Evolutionary conservation across 208 protist genomes (phyloP).

Genomic region (Tetramitus jugosus): DNA sequence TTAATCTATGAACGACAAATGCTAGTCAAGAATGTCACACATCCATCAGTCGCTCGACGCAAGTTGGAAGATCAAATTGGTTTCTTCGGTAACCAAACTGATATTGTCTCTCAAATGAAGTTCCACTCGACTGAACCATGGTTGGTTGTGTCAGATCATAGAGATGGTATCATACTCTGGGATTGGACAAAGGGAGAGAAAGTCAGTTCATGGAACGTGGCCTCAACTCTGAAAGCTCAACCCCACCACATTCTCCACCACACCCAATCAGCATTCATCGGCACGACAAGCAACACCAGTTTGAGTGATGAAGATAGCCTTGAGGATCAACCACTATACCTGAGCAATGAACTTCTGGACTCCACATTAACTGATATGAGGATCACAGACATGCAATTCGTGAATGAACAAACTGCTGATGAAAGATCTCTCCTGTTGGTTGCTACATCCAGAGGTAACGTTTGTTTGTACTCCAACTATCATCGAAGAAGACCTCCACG

Average conservation of each 20-base stretch:
- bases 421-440: slow-evolving; percentile 6
- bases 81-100: slow-evolving; percentile 17
- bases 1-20: no score
- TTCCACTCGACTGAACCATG: slow-evolving; percentile 22
- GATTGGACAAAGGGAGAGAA: background rate
- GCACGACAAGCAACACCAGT: background rate
- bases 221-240: no score
- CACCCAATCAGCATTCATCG: no score
- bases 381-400: slow-evolving; percentile 22
- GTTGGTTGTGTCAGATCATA: slow-evolving; percentile 19
- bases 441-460: background rate
- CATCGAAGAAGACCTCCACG: background rate
- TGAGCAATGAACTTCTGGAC: no score
- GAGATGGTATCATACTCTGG: slow-evolving; percentile 10
- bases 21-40: no score
- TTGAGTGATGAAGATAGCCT: no score
- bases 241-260: no score
- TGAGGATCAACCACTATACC: no score
- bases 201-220: slow-evolving; percentile 10
- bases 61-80: slow-evolving; percentile 27
- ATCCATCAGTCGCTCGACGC: background rate
- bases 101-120: background rate
- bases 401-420: slow-evolving; percentile 15
- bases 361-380: no score
- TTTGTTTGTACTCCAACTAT: slow-evolving; percentile 5